Percentiles rank a stretch among this genome's conserved stretches.
Conservation (phyloP, 2,329 filamentous ascomycete species). For the Elsinoe arachidis region DNA sequence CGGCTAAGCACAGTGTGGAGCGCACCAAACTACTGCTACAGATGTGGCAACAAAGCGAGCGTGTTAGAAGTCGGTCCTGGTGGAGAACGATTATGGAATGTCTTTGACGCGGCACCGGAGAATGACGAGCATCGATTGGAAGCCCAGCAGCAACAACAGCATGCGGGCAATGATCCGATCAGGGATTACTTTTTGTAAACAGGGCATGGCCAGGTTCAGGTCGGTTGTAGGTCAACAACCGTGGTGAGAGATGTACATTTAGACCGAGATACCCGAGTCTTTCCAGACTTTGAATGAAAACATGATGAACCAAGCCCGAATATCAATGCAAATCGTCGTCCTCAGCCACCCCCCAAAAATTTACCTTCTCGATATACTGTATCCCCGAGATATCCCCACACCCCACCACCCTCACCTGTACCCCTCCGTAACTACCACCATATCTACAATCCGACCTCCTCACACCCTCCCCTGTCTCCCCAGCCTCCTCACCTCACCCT, state of each 20-base stretch:
- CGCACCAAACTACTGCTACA: constrained; percentile 33
- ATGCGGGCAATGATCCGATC: constrained; percentile 62
- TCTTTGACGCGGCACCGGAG: constrained; percentile 93
- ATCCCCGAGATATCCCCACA: no score
- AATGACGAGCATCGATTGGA: constrained; percentile 82
- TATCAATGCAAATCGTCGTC: not conserved
- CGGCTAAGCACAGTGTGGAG: constrained; percentile 92
- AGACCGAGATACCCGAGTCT: constrained; percentile 2
- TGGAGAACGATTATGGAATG: constrained; percentile 92
- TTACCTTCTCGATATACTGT: no score
- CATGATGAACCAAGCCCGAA: not conserved
- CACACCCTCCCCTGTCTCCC: not conserved
- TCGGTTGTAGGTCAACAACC: not conserved
- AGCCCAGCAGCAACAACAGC: constrained; percentile 59
- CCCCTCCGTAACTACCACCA: not conserved
- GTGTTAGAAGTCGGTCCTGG: constrained; percentile 92
- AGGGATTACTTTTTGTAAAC: constrained; percentile 60
- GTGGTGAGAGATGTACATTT: not conserved
- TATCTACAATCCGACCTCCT: not conserved
- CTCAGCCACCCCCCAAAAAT: not conserved
- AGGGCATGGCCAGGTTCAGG: not conserved
- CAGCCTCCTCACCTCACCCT: not conserved
- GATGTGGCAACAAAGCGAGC: constrained; percentile 91
- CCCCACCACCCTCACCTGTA: not conserved
- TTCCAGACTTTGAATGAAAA: not conserved